Conservation (phyloP, 2,329 filamentous ascomycete species). For the Aspergillus puulaauensis region DNA sequence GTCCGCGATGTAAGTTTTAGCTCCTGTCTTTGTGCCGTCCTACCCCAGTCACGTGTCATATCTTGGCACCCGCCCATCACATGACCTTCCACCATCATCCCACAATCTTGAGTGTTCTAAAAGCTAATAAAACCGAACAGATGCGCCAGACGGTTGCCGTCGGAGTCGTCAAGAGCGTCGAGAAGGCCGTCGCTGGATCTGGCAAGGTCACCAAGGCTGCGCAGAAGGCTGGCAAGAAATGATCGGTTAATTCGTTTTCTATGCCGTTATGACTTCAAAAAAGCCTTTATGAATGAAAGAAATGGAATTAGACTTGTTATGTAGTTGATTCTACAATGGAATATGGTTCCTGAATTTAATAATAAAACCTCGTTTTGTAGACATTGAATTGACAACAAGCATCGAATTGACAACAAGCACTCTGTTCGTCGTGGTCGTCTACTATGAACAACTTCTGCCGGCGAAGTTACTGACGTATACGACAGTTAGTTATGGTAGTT, state of each 20-base stretch:
- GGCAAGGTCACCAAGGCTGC: slow-evolving; percentile 66
- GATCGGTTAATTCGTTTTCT: slow-evolving; percentile 5
- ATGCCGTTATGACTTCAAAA: neutral
- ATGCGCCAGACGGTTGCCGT: slow-evolving; percentile 23
- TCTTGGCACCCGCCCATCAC: too few species aligned
- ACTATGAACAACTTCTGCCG: too few species aligned
- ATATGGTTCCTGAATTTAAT: neutral
- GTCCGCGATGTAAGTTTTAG: slow-evolving; percentile 78
- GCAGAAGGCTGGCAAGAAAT: slow-evolving; percentile 55
- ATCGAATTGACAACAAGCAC: too few species aligned
- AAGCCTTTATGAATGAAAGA: slow-evolving; percentile 1
- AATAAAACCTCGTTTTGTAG: neutral
- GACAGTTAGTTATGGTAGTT: too few species aligned
- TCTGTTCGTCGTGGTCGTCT: too few species aligned
- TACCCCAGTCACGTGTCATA: neutral
- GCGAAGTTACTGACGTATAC: too few species aligned
- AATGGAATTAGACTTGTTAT: slow-evolving; percentile 9
- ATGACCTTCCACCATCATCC: too few species aligned
- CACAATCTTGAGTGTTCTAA: too few species aligned
- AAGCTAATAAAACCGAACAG: too few species aligned
- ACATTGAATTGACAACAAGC: too few species aligned
- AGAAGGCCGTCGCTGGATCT: slow-evolving; percentile 58
- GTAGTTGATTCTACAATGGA: slow-evolving; percentile 2
- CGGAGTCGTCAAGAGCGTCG: slow-evolving; percentile 65
- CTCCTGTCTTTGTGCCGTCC: neutral